Base-by-base conservation (phyloP, 2,329 filamentous ascomycete species). In the Neobulgaria alba region DNA sequence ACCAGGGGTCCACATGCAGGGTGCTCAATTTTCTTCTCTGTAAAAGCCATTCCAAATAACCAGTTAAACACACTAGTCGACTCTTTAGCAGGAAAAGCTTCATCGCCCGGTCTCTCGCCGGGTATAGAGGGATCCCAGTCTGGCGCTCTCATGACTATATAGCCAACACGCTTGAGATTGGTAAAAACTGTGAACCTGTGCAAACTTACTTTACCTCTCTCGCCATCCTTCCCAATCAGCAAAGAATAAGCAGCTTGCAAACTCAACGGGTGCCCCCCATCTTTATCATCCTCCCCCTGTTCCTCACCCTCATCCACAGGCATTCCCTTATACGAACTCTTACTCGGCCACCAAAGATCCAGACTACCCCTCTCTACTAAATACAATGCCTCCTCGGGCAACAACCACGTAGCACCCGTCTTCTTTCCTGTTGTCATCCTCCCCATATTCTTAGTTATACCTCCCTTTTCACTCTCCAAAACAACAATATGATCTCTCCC, bases 361-460 rank as follows among this genome's bases (percentile, higher is more conserved):
- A 96, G 56, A 34, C 77, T 88, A 0, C 90, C 92, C 54, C 92
- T 71, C 66, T 98, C 92, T 7, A 96, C 70, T 48, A 95, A 62
- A 56, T 88, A 95, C 39, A 98, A 69, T 4, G 88, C 85, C 63
- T 98, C 92, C 59, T 98, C 92, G 0, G 90, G 90, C 29, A 95
- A 62, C 37, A 98, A 59, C 89, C 89, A 95, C 30, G 89, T 66
- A 47, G 74, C 77, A 45, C 71, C 71, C 3, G 72, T 73, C 42
- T 79, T 75, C 47, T 70, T 72, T 30, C 71, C 67, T n/a, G 67
- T 55, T 4, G 69, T 69, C 1, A 76, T 65, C 41, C 79, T 76
- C 0, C 92, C 92, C 60, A 90, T 80, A n/a, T 77, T 82, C 55
- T 78, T 77, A 59, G 83, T 82, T 58, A 79, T 72, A n/a, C 74